A percentile compares a stretch with the other conserved stretches of the same genome.
These are phyloP conservation scores for Podila clonocystis DNA, from an alignment of 192 early-diverging fungal species.

Conservation along the genomic window DNA sequence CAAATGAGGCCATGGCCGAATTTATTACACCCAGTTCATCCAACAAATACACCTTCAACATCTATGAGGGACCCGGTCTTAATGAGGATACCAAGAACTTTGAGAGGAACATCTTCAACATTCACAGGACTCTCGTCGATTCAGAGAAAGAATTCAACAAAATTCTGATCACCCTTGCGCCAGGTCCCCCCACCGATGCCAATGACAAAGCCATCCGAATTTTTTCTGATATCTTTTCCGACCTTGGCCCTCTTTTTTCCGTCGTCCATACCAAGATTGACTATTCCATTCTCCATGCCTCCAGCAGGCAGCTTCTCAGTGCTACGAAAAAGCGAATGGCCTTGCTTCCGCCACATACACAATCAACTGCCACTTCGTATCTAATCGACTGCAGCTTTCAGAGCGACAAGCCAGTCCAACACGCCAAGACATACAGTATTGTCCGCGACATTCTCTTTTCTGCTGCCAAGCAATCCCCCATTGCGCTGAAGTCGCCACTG, in stretches of 20 bases:
- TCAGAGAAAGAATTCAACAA: neutral
- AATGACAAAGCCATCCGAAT: neutral
- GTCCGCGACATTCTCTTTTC: neutral
- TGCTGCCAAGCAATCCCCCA: neutral
- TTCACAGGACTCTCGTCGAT: neutral
- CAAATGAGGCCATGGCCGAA: neutral
- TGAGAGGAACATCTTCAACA: slow-evolving; percentile 1
- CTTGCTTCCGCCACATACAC: neutral
- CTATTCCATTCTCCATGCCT: neutral
- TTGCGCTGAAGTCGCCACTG: neutral
- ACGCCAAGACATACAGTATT: neutral
- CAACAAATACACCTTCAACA: neutral
- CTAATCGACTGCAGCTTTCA: neutral
- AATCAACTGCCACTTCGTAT: neutral
- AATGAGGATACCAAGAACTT: neutral
- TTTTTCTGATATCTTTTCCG: neutral
- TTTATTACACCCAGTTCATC: neutral
- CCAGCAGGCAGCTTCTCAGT: neutral
- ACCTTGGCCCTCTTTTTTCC: neutral
- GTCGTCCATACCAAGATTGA: neutral
- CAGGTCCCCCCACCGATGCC: neutral
- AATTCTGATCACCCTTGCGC: neutral
- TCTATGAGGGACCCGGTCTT: neutral
- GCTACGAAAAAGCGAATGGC: neutral
- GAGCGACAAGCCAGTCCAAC: neutral